A percentile compares a stretch with the other conserved stretches of the same genome.
Evolutionary conservation across 1,139 yeast genomes (phyloP).

Genomic region (Hemisphaericaspora lyxosophila): DNA sequence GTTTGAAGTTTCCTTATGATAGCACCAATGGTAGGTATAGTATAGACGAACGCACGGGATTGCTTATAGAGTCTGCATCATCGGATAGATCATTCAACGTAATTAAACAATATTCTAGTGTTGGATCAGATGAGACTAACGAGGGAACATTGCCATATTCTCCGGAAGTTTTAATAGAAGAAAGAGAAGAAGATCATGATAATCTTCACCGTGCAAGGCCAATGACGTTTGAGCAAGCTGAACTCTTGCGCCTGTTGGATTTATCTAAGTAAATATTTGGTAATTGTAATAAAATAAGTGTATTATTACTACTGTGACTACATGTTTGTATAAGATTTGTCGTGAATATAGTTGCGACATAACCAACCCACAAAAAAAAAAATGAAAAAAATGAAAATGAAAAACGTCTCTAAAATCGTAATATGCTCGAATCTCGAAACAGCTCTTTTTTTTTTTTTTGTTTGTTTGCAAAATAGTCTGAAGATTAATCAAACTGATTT

Average conservation of each 20-base stretch:
- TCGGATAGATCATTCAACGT: constrained; percentile 6
- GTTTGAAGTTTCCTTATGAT: constrained; percentile 12
- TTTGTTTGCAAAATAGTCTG: too few relatives aligned
- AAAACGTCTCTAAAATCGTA: neutral
- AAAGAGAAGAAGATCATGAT: neutral
- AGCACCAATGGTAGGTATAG: neutral
- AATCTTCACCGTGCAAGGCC: neutral
- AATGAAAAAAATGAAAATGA: neutral
- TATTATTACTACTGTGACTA: too few relatives aligned
- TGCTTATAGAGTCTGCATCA: constrained; percentile 5
- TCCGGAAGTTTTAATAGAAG: neutral
- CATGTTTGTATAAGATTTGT: too few relatives aligned
- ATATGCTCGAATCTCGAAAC: too few relatives aligned
- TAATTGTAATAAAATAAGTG: too few relatives aligned
- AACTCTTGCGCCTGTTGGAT: constrained; percentile 12
- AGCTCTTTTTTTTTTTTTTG: too few relatives aligned
- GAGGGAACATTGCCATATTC: neutral
- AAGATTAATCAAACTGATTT: too few relatives aligned
- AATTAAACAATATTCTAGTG: constrained; percentile 2
- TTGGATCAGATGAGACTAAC: constrained; percentile 3
- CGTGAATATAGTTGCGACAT: neutral
- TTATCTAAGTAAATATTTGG: constrained; percentile 2
- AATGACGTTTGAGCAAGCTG: constrained; percentile 13
- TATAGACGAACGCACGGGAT: constrained; percentile 6
- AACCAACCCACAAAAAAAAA: neutral